Evolutionary conservation across 345 rosid genomes (phyloP), one percentile per base, ranked within the genome.

Genomic region (Euphorbia lathyris): DNA sequence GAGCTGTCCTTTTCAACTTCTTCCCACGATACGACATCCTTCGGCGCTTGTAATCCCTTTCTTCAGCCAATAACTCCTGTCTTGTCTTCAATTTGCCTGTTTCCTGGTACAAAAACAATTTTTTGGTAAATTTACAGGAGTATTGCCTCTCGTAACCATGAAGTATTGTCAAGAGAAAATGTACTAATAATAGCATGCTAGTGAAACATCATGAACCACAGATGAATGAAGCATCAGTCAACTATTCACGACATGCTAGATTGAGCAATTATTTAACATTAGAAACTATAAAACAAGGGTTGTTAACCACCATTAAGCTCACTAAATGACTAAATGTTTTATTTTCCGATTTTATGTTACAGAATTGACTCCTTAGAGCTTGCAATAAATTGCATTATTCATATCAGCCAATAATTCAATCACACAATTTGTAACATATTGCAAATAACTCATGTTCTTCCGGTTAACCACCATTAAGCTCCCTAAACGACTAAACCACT

Each of bases 21-120:
- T 95, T 95, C 82, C 97, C 97, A 76, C 97, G 97, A 76, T 95
- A 92, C 47, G 99, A 90, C 92, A 87, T 87, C 75, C 99, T 86
- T 65, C 98, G 81, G 53, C 99, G 90, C 72, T 92, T 95, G 79
- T 95, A 95, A 82, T 95, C 99, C 75, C 99, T 87, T 85, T 95
- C 98, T 85, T 95, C 98, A 65, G 98, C 97, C 82, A 92, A 71
- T 72, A 92, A 77, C 73, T 95, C 93, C 83, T 92, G 92, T 80
- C 76, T 87, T 66, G 97, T 87, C 88, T 91, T 92, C 63, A 67
- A 58, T 84, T 78, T 85, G 72, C 70, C 77, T 70, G 82, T 68
- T 52, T 85, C 99, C 97, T 94, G 62, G 25, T 13, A 60, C 40
- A 66, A 62, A 56, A 30, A 65, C 40, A 71, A 72, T 70, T 14